phyloP scores from a whole-genome alignment of 495 filamentous ascomycete genomes.

The Aeminium ludgeri region DNA sequence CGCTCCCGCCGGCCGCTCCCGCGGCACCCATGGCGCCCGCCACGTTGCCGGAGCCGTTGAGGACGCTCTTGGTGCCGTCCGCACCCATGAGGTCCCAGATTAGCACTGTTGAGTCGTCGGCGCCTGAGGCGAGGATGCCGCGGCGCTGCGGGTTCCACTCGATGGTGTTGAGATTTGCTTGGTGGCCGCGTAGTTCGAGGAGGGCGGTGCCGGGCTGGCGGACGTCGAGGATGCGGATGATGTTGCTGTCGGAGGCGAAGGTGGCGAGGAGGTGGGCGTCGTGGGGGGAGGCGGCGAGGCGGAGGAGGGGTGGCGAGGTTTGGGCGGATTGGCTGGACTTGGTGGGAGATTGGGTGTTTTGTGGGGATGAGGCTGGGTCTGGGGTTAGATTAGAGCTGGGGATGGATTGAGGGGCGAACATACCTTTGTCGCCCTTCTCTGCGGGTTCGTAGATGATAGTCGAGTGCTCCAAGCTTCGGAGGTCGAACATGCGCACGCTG shows the following conservation, averaged over 20 bases:
- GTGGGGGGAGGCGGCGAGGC: slow-evolving; percentile 88
- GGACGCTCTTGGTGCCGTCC: slow-evolving; percentile 2
- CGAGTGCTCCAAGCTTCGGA: slow-evolving; percentile 89
- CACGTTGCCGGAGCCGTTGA: background rate
- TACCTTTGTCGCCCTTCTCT: slow-evolving; percentile 73
- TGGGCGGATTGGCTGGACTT: slow-evolving; percentile 40
- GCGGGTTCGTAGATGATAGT: slow-evolving; percentile 98
- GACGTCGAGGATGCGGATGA: slow-evolving; percentile 91
- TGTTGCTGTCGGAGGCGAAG: slow-evolving; percentile 80
- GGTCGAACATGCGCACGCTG: slow-evolving; percentile 97
- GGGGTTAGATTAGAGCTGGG: no score
- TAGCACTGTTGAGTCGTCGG: slow-evolving; percentile 76
- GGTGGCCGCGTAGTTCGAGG: slow-evolving; percentile 85
- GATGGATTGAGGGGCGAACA: slow-evolving; percentile 4
- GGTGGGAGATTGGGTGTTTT: slow-evolving; percentile 1
- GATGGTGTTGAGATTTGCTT: slow-evolving; percentile 69
- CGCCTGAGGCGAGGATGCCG: slow-evolving; percentile 80
- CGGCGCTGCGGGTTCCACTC: slow-evolving; percentile 86
- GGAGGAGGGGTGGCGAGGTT: slow-evolving; percentile 59
- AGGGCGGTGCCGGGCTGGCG: slow-evolving; percentile 92
- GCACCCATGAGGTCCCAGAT: slow-evolving; percentile 84
- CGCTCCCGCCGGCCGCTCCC: background rate
- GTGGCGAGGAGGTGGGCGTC: slow-evolving; percentile 92
- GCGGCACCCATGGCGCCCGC: slow-evolving; percentile 4
- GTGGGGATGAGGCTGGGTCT: slow-evolving; percentile 16